These are phyloP conservation scores for Mortierella sp. DNA, from an alignment of 371 early-diverging fungal genomes.

Conservation along the genomic window DNA sequence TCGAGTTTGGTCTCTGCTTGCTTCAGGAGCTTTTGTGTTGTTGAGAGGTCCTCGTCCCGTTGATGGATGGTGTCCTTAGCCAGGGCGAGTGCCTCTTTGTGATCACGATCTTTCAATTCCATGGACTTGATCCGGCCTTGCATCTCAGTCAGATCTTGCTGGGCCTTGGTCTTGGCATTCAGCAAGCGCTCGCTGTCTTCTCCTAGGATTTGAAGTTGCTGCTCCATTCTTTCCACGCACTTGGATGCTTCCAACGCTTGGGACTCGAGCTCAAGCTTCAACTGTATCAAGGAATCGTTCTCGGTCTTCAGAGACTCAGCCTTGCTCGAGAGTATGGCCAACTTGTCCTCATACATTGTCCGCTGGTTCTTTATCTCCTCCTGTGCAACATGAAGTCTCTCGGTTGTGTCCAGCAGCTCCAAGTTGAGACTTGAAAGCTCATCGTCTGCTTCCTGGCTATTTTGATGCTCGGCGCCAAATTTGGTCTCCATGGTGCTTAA, in stretches of 20 bases:
- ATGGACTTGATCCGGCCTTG: conserved; percentile 41
- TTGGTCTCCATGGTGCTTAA: not conserved
- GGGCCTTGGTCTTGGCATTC: conserved; percentile 54
- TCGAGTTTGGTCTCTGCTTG: conserved; percentile 56
- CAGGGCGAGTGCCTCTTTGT: conserved; percentile 61
- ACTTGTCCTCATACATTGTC: conserved; percentile 21
- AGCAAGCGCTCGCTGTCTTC: conserved; percentile 21
- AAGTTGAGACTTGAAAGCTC: conserved; percentile 26
- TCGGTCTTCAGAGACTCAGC: conserved; percentile 43
- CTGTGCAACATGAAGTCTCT: conserved; percentile 33
- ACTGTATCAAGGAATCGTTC: conserved; percentile 53
- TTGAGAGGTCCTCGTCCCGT: conserved; percentile 63
- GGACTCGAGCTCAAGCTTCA: conserved; percentile 44
- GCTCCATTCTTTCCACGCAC: conserved; percentile 18
- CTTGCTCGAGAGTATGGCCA: conserved; percentile 26
- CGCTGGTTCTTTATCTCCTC: conserved; percentile 52
- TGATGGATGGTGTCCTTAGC: conserved; percentile 66
- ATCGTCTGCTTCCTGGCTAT: conserved; percentile 17
- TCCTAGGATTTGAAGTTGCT: conserved; percentile 16
- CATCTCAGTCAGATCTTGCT: conserved; percentile 52
- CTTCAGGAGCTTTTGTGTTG: conserved; percentile 36
- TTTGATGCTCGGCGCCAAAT: not conserved
- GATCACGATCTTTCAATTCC: conserved; percentile 55
- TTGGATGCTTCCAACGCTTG: conserved; percentile 12
- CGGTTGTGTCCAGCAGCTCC: conserved; percentile 29